phyloP scores from a whole-genome alignment of 2,329 filamentous ascomycete genomes.

The Fusarium sulawesiense region DNA sequence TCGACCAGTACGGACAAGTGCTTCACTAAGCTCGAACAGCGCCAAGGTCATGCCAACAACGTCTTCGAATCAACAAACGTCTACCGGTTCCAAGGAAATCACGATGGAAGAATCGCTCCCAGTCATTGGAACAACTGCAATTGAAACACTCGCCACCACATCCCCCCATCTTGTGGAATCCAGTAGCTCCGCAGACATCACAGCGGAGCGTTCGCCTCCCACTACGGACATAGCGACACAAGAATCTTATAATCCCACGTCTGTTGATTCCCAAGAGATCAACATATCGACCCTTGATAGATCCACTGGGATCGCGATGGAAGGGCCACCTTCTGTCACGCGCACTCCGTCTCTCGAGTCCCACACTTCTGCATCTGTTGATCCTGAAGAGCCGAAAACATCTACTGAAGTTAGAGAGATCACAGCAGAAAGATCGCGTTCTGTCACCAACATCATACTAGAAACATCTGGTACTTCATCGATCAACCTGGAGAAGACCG shows the following conservation, averaged over 20 bases:
- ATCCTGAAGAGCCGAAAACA: not conserved
- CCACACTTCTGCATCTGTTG: not conserved
- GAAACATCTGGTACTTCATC: too few species aligned
- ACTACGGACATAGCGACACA: not conserved
- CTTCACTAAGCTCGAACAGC: not conserved
- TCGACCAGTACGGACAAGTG: not conserved
- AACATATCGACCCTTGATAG: too few species aligned
- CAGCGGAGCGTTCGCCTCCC: not conserved
- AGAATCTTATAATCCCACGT: not conserved
- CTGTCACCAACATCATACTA: not conserved
- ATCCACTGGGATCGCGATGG: too few species aligned
- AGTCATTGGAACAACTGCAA: not conserved
- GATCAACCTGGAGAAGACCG: fast-evolving
- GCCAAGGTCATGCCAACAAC: not conserved
- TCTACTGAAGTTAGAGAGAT: not conserved
- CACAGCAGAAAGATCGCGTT: not conserved
- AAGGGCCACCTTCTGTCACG: too few species aligned
- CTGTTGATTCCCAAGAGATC: not conserved
- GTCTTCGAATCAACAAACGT: not conserved
- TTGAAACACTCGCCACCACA: not conserved
- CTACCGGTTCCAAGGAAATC: not conserved
- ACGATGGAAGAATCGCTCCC: not conserved
- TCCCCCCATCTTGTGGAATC: not conserved
- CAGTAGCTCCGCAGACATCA: not conserved
- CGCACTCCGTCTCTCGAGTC: too few species aligned